These are phyloP conservation scores for Eutrema yunnanense DNA, from an alignment of 345 rosid genomes.

Conservation along the genomic window DNA sequence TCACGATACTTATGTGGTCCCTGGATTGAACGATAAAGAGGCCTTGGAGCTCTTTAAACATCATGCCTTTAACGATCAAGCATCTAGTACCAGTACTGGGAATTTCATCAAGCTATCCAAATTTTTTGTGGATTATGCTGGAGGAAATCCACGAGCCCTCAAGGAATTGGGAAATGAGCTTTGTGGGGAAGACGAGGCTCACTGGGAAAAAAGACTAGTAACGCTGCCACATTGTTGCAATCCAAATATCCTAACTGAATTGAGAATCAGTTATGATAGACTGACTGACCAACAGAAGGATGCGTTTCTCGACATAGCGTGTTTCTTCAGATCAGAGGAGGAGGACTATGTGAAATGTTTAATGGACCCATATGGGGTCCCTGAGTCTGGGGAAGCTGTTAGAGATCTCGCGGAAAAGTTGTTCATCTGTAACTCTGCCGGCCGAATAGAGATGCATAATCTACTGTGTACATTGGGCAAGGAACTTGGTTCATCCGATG, in stretches of 20 bases:
- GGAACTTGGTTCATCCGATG: background rate
- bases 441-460: conserved; percentile 15
- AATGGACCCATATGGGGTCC: background rate
- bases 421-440: conserved; percentile 1
- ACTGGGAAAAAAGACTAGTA: conserved; percentile 13
- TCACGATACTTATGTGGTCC: background rate
- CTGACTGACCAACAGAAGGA: background rate
- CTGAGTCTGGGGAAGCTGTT: background rate
- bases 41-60: background rate
- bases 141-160: conserved; percentile 34
- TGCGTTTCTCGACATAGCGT: conserved; percentile 36
- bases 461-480: conserved; percentile 6
- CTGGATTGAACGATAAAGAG: background rate
- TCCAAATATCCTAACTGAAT: background rate
- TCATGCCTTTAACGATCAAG: background rate
- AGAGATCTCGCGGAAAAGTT: conserved; percentile 15
- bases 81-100: background rate
- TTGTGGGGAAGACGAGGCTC: background rate
- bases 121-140: conserved; percentile 4
- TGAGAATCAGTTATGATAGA: background rate
- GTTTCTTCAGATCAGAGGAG: conserved; percentile 19
- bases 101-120: background rate
- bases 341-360: background rate
- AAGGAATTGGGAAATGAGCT: conserved; percentile 24
- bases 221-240: conserved; percentile 4